Percentiles rank a stretch among this genome's conserved stretches.
Evolutionary conservation across 2,329 filamentous ascomycete genomes (phyloP).

Genomic region (Pseudogymnoascus sp.): DNA sequence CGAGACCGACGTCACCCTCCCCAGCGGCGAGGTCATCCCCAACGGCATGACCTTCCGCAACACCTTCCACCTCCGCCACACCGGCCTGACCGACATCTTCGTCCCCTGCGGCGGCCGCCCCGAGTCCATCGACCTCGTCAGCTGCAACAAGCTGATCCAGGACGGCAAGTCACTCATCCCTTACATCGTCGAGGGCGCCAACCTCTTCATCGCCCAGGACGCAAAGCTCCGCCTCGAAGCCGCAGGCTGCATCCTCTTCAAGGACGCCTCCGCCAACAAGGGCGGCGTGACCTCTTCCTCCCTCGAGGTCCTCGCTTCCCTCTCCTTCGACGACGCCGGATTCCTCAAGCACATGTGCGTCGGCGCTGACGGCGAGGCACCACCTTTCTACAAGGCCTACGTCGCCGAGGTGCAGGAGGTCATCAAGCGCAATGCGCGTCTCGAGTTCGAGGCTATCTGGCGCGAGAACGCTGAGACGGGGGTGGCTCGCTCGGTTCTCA

Average conservation of each 20-base stretch:
- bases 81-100: constrained; percentile 73
- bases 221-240: constrained; percentile 91
- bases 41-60: constrained; percentile 97
- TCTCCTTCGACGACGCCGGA: constrained; percentile 84
- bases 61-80: constrained; percentile 83
- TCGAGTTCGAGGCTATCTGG: constrained; percentile 99
- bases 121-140: constrained; percentile 89
- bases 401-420: constrained; percentile 85
- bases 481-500: constrained; percentile 73
- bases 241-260: constrained; percentile 92
- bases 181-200: constrained; percentile 96
- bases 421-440: constrained; percentile 81
- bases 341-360: constrained; percentile 96
- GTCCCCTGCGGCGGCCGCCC: constrained; percentile 95
- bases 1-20: constrained; percentile 80
- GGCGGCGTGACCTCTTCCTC: constrained; percentile 96
- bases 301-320: constrained; percentile 85
- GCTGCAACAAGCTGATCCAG: constrained; percentile 78
- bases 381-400: constrained; percentile 87
- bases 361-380: constrained; percentile 63
- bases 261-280: constrained; percentile 98
- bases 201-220: constrained; percentile 97
- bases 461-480: constrained; percentile 81
- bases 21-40: constrained; percentile 74
- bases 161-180: constrained; percentile 82